A percentile compares a stretch with the other conserved stretches of the same genome.
Conservation (phyloP, 1,139 yeast genomes). For the Saccharomycopsis hybrid region DNA sequence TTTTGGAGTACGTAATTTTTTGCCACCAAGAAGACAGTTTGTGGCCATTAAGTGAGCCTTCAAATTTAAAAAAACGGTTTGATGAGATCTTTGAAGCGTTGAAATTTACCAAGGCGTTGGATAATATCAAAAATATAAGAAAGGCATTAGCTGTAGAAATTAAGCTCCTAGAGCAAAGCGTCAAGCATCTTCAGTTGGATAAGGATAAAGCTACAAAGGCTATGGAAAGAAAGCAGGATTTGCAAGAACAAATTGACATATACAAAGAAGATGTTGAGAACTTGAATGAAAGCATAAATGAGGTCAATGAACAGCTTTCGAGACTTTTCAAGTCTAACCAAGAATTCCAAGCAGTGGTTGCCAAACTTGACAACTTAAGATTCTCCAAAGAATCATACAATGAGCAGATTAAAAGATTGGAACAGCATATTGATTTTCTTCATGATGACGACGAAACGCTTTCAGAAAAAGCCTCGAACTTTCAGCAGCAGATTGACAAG, state of each 20-base stretch:
- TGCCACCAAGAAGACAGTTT: slow-evolving; percentile 97
- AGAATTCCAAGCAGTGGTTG: slow-evolving; percentile 67
- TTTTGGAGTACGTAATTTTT: slow-evolving; percentile 86
- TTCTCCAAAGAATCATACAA: slow-evolving; percentile 39
- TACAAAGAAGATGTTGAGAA: slow-evolving; percentile 42
- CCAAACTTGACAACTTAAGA: slow-evolving; percentile 52
- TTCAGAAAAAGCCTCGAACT: slow-evolving; percentile 44
- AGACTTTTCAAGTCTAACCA: slow-evolving; percentile 69
- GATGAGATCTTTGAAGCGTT: slow-evolving; percentile 96
- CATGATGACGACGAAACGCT: slow-evolving; percentile 48
- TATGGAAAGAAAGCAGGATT: slow-evolving; percentile 39
- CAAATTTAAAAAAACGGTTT: slow-evolving; percentile 80
- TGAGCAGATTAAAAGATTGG: slow-evolving; percentile 46
- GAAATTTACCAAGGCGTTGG: slow-evolving; percentile 86
- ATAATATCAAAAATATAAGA: slow-evolving; percentile 64
- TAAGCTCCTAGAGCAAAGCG: slow-evolving; percentile 56
- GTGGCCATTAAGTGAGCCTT: slow-evolving; percentile 96
- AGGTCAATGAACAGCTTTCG: slow-evolving; percentile 54
- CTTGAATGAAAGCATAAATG: slow-evolving; percentile 44
- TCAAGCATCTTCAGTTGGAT: slow-evolving; percentile 51
- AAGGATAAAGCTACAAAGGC: slow-evolving; percentile 65
- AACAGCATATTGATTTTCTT: slow-evolving; percentile 39
- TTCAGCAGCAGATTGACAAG: slow-evolving; percentile 33
- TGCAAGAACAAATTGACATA: slow-evolving; percentile 39
- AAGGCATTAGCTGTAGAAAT: slow-evolving; percentile 75